Percentiles rank a stretch among this genome's conserved stretches.
Conservation (phyloP, 441 rosid species). For the Kokia cookei region DNA sequence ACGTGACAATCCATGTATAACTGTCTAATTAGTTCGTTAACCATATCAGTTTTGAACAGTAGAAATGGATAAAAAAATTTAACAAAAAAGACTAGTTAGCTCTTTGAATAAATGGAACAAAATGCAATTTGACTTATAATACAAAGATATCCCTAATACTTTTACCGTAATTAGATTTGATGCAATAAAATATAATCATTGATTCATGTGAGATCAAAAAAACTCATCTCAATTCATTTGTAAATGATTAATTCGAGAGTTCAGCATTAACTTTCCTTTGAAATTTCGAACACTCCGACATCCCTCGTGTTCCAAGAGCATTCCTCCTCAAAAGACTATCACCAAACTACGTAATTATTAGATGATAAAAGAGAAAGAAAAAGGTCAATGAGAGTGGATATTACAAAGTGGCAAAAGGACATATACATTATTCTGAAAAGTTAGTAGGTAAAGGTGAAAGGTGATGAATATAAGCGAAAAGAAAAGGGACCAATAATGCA, state of each 20-base stretch:
- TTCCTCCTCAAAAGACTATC: not conserved
- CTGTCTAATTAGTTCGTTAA: too few species aligned
- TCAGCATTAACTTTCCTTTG: too few species aligned
- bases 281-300: too few species aligned
- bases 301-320: too few species aligned
- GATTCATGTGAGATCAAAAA: not conserved
- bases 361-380: not conserved
- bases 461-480: not conserved
- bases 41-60: too few species aligned
- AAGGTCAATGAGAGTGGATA: not conserved
- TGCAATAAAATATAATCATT: not conserved
- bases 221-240: not conserved
- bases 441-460: not conserved
- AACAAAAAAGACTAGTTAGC: too few species aligned
- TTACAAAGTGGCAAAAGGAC: not conserved
- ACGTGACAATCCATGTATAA: too few species aligned
- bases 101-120: too few species aligned
- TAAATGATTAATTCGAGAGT: not conserved
- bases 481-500: not conserved
- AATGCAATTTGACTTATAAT: accelerated
- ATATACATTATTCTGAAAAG: not conserved
- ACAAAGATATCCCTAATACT: too few species aligned
- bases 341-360: not conserved
- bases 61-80: too few species aligned
- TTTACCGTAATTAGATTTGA: too few species aligned